Percentiles rank a stretch among this genome's conserved stretches.
Evolutionary conservation across 1,284 basidiomycete genomes (phyloP).

Genomic region (Vanrija humicola): DNA sequence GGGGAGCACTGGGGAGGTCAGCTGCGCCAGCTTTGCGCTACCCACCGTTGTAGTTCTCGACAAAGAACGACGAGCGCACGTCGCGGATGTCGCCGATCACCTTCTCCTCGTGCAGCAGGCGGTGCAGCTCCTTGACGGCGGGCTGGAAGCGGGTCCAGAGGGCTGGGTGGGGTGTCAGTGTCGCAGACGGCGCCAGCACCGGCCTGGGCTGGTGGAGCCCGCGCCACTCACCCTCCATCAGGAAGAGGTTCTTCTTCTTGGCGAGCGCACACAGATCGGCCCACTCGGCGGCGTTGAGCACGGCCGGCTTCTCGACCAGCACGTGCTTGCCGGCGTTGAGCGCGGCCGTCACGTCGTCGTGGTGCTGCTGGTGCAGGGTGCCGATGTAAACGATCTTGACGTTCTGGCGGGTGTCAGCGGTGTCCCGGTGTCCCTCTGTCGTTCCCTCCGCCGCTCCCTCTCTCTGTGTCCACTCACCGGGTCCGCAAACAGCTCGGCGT

Average conservation of each 20-base stretch:
- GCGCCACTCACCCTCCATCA: conserved; percentile 46
- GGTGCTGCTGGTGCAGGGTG: conserved; percentile 52
- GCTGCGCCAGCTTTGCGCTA: background rate
- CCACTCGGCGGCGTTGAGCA: conserved; percentile 51
- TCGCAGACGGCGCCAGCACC: no score
- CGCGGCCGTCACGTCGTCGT: conserved; percentile 46
- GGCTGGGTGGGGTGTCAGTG: conserved; percentile 12
- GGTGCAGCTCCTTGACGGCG: conserved; percentile 38
- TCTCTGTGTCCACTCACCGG: conserved; percentile 19
- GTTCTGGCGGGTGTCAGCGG: conserved; percentile 23
- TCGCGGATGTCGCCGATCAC: conserved; percentile 42
- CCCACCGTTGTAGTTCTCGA: conserved; percentile 8
- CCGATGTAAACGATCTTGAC: conserved; percentile 54
- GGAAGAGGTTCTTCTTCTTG: conserved; percentile 37
- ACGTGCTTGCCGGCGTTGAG: conserved; percentile 51
- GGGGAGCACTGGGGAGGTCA: conserved; percentile 2
- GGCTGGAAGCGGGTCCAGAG: conserved; percentile 50
- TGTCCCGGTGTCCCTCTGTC: no score
- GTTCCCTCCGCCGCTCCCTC: no score
- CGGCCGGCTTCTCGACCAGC: conserved; percentile 51
- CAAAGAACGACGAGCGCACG: conserved; percentile 18
- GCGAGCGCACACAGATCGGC: conserved; percentile 47
- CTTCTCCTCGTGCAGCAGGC: conserved; percentile 37
- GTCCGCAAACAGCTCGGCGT: conserved; percentile 48
- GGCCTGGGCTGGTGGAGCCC: no score